Evolutionary conservation across 1,284 basidiomycete genomes (phyloP), one percentile per base, ranked within the genome.

Genomic region (Kalmanozyma brasiliensis): DNA sequence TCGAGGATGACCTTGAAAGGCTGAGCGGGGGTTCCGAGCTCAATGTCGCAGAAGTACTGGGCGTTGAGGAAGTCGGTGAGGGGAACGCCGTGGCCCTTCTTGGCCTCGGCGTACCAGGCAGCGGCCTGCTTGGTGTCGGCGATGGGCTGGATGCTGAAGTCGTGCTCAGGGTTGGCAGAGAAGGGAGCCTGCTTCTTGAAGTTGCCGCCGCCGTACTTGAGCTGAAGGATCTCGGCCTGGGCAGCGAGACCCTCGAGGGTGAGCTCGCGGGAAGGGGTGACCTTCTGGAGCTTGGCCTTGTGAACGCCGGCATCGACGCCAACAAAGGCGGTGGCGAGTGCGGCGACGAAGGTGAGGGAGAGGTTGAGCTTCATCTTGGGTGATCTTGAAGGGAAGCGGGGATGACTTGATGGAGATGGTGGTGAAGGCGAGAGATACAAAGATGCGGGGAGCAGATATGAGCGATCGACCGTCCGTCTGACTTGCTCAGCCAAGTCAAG

Each of bases 51-150:
- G 83, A 88, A 98, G 85, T 98, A 98, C 84, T 98, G 95, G 24
- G 95, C 94, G 82, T 98, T 98, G 88, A 96, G 89, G 85, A 93
- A 98, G 86, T 98, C 94, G 79, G 87, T 90, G 46, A 98, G 87
- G 60, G 95, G 95, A 42, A 98, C 92, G 47, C 85, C 85, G 83
- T 98, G 95, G 35, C 93, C 93, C 56, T 89, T 90, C 65, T 90
- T 88, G 60, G 85, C 82, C 49, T 74, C 68, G 16, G 70, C 58
- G 29, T 70, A 60, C 74, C 76, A 79, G 24, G 71, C 69, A 24
- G 67, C 63, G 24, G 65, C 59, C 41, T 51, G 42, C 67, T 74
- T 47, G 22, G 67, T 57, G 30, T 66, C 56, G 32, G 76, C 76
- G 51, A 79, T 63, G 56, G 79, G 76, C 52, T 77, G 79, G 51